Percentiles rank a stretch among this genome's conserved stretches.
These are phyloP conservation scores for Pythium phragmiticola DNA, from an alignment of 352 stramenopile species.

Conservation along the genomic window DNA sequence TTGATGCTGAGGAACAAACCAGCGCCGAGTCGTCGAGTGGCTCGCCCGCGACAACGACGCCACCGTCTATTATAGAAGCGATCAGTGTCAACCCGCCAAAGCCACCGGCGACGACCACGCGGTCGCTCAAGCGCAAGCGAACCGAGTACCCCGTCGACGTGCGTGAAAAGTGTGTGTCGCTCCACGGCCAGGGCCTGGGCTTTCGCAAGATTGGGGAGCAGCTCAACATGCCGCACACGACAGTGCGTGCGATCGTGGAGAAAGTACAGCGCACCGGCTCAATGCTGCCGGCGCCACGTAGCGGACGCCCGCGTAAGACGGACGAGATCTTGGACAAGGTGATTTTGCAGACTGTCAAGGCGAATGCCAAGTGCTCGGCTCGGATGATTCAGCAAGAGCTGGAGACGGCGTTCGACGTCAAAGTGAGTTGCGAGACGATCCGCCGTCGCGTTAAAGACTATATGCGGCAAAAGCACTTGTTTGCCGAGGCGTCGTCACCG, in stretches of 20 bases:
- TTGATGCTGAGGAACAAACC: too few relatives aligned
- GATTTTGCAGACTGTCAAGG: slow-evolving; percentile 58
- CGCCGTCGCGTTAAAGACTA: slow-evolving; percentile 64
- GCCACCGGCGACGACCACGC: neutral
- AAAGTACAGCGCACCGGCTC: slow-evolving; percentile 57
- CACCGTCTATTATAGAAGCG: neutral
- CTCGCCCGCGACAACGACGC: neutral
- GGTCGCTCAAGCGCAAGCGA: slow-evolving; percentile 36
- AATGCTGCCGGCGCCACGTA: slow-evolving; percentile 48
- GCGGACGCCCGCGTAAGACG: slow-evolving; percentile 58
- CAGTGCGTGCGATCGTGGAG: slow-evolving; percentile 67
- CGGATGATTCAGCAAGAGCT: slow-evolving; percentile 61
- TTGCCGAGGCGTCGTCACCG: slow-evolving; percentile 19
- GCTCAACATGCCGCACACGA: slow-evolving; percentile 68
- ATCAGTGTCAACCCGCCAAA: neutral
- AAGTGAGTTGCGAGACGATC: slow-evolving; percentile 70
- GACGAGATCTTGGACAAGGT: slow-evolving; percentile 64
- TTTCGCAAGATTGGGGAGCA: slow-evolving; percentile 60
- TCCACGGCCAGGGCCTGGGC: slow-evolving; percentile 49
- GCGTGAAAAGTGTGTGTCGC: slow-evolving; percentile 53
- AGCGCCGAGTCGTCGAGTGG: neutral
- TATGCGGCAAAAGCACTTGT: slow-evolving; percentile 36
- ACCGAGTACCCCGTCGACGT: slow-evolving; percentile 56
- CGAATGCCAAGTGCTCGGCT: slow-evolving; percentile 57
- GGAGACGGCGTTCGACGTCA: slow-evolving; percentile 42